phyloP scores from a whole-genome alignment of 163 green algal genomes.

The Scenedesmus sp. region DNA sequence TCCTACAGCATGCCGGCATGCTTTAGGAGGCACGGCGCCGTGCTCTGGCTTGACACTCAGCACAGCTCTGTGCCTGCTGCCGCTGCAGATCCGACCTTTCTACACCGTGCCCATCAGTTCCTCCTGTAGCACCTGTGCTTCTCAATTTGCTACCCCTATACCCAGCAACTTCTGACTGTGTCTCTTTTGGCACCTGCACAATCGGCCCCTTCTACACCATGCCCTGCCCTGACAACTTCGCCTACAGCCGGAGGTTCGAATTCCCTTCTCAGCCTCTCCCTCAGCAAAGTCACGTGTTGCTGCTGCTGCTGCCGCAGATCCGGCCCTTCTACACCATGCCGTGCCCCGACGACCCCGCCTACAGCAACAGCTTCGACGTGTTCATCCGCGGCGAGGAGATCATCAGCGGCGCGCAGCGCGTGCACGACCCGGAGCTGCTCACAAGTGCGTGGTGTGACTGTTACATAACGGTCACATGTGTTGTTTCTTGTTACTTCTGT shows the following conservation, averaged over 20 bases:
- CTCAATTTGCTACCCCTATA: too few species aligned
- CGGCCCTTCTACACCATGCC: conserved; percentile 99
- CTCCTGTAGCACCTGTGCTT: too few species aligned
- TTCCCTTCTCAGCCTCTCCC: conserved; percentile 54
- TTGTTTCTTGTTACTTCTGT: background rate
- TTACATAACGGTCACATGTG: background rate
- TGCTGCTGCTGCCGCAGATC: conserved; percentile 47
- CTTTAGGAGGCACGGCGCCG: too few species aligned
- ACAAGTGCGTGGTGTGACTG: conserved; percentile 54
- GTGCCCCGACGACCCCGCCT: conserved; percentile 84
- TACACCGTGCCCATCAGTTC: conserved; percentile 93
- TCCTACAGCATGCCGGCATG: too few species aligned
- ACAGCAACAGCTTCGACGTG: conserved; percentile 98
- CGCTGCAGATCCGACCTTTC: conserved; percentile 83
- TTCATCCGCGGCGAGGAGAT: conserved; percentile 99
- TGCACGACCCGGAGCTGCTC: conserved; percentile 96
- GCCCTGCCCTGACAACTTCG: conserved; percentile 86
- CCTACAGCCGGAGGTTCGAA: conserved; percentile 96
- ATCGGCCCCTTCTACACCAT: conserved; percentile 97
- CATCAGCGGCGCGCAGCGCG: conserved; percentile 96
- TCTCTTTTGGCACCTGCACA: too few species aligned
- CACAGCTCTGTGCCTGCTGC: background rate
- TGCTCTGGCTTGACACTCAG: too few species aligned
- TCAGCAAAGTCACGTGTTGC: background rate
- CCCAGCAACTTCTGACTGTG: too few species aligned